These are phyloP conservation scores for Nephelium lappaceum DNA, from an alignment of 345 rosid species.

Conservation along the genomic window DNA sequence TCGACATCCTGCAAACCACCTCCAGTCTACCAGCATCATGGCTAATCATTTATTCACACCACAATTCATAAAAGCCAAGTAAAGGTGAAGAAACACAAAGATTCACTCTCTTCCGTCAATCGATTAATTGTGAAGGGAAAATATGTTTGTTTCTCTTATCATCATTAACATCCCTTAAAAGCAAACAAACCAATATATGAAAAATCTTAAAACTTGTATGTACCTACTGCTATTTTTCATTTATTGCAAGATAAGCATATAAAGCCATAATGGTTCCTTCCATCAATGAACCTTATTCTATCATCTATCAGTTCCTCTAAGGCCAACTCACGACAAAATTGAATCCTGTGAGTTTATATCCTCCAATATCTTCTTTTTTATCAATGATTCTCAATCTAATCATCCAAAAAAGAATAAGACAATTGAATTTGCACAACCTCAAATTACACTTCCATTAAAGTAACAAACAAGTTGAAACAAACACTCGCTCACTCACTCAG, in stretches of 20 bases:
- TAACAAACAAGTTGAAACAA: neutral
- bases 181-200: neutral
- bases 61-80: neutral
- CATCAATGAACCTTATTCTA: neutral
- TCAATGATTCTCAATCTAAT: too few species aligned
- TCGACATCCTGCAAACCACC: neutral
- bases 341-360: neutral
- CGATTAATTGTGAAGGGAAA: neutral
- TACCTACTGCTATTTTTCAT: too few species aligned
- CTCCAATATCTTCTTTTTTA: neutral
- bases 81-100: neutral
- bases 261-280: neutral
- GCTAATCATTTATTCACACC: neutral
- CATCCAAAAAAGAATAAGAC: neutral
- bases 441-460: conserved; percentile 7
- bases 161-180: neutral
- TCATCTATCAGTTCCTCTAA: neutral
- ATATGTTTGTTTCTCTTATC: neutral
- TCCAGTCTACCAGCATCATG: neutral
- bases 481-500: conserved; percentile 14
- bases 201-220: neutral
- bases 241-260: neutral
- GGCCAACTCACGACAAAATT: neutral
- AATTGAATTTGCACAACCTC: conserved; percentile 1
- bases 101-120: too few species aligned